Base-by-base conservation (phyloP, 192 early-diverging fungal species). In the Coemansia sp. region DNA sequence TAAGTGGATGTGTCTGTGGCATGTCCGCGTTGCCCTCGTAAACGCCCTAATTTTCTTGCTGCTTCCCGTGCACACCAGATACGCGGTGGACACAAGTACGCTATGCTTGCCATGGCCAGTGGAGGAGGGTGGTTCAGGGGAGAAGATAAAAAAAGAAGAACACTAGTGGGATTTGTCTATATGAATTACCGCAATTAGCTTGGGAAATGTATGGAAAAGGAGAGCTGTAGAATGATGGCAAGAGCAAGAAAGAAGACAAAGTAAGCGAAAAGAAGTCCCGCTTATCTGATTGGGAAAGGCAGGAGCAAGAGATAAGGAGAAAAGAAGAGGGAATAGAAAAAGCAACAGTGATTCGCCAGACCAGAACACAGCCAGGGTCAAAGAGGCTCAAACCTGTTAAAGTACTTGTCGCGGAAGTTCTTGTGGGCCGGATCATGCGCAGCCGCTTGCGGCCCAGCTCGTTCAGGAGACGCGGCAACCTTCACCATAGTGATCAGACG, bases 401-500 rank as follows among this genome's bases (percentile, higher is more conserved):
- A 82, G 56, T 82, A 82, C 37, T 66, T 47, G 45, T 76, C 74
- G 16, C 80, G 71, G 62, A 82, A 82, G 55, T 77, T 77, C 39
- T 61, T 73, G 46, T 82, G 80, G 6, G 80, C 80, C 0, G 80
- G 80, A 10, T 56, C 63, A 46, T 67, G 74, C 13, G 41, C 49
- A 3, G 42, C 19, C 0, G 42, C 52, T 15, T 58, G 40, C 40
- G 16, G 46, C 36, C 48, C 10, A 18, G 0, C 9, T 26, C 32
- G 3, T 41, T 37, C 39, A 19, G 41, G 21, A 1, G 52, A 36
- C 8, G 77, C 78, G 5, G 63, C 54, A 6, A 89, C 57, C 73
- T 99, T 99, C 71, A 96, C 95, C 94, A 99, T 96, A 6, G 95
- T 95, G 41, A 98, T 93, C 40, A 99, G 78, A 41, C 95, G 85